Base-by-base conservation (phyloP, 805 yeast genomes). In the Cyberlindnera meyerae region DNA sequence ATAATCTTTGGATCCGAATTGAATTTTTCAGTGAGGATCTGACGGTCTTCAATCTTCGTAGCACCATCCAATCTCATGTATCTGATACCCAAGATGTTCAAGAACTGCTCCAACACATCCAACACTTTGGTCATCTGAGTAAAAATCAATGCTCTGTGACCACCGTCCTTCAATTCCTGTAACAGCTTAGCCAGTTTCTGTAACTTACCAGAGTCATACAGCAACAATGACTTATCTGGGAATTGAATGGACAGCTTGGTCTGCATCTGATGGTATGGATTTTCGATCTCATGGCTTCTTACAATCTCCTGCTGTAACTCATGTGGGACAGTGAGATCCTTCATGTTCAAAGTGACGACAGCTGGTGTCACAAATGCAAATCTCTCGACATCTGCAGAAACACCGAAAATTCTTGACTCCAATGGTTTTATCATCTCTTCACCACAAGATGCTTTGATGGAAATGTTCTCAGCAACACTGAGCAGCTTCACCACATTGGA, bases 51-150 rank as follows among this genome's bases (percentile, higher is more conserved):
- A 50, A 93, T 85, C 58, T 88, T 88, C 2, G 99, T 93, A 1
- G 97, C 88, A 49, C 99, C 99, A 61, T 93, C 99, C 45, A 93
- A 68, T 57, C 99, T 75, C 87, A 90, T 74, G 57, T 93, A 93
- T 33, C 95, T 70, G 58, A 87, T 87, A 9, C 98, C 98, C 63
- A 89, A 95, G 48, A 87, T 82, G 57, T 90, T 93, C 62, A 93
- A 67, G 54, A 93, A 94, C 56, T 85, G 90, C 55, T 93, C 99
- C 38, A 93, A 62, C 29, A 94, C 78, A 61, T 93, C 98, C 59
- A 93, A 68, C 8, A 93, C 97, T 55, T 85, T 85, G 2, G 98
- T 90, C 99, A 93, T 93, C 56, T 93, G 99, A 0, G 99, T 93
- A 65, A 93, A 93, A 40, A 93, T 90, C 43, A 93, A 70, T 0